A percentile compares a stretch with the other conserved stretches of the same genome.
Conservation (phyloP, 2,329 filamentous ascomycete genomes). For the Claviceps cyperi region DNA sequence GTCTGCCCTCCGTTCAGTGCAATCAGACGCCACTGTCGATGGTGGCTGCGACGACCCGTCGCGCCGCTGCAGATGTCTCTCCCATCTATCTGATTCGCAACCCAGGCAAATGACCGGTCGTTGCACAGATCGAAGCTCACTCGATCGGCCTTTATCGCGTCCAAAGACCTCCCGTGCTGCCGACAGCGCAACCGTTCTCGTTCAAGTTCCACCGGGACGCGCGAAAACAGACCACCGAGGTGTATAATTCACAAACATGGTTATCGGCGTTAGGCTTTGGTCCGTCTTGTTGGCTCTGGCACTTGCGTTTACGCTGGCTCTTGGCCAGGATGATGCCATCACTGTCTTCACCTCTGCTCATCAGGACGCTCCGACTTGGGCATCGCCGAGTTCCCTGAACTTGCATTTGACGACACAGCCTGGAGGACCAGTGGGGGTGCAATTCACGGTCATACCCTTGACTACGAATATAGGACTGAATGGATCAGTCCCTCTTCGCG, state of each 20-base stretch:
- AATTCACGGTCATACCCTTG: constrained; percentile 31
- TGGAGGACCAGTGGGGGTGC: constrained; percentile 13
- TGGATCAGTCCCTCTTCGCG: constrained; percentile 18
- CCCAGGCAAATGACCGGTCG: constrained; percentile 2
- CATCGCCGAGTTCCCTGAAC: constrained; percentile 25
- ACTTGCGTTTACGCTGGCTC: constrained; percentile 15
- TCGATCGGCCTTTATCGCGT: background rate
- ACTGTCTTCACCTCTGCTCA: constrained; percentile 19
- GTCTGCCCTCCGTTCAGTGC: background rate
- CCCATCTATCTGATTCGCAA: background rate
- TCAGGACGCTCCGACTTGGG: constrained; percentile 24
- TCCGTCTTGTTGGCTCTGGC: constrained; percentile 7
- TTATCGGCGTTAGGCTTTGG: background rate
- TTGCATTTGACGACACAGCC: constrained; percentile 21
- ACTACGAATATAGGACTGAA: constrained; percentile 29
- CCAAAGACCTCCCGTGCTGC: background rate
- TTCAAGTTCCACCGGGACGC: background rate
- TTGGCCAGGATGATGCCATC: constrained; percentile 18
- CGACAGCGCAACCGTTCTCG: background rate
- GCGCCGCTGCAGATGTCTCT: constrained; percentile 3
- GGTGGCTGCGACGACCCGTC: background rate
- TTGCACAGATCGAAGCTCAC: background rate
- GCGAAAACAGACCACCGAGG: background rate
- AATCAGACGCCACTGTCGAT: background rate
- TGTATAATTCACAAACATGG: background rate